Conservation (phyloP, 2,329 filamentous ascomycete genomes). For the Verticillium nubilum region DNA sequence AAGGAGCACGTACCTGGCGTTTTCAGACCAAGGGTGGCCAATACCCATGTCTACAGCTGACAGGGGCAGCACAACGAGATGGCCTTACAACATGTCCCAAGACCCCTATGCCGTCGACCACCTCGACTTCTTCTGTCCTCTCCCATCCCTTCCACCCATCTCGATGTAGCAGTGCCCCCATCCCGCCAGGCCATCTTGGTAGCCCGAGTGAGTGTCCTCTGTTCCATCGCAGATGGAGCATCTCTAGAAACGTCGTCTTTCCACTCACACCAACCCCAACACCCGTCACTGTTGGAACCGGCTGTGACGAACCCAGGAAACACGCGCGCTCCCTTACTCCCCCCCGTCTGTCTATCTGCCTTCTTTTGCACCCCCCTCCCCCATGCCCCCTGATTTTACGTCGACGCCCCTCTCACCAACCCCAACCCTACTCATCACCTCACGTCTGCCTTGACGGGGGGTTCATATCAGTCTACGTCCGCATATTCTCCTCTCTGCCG, state of each 20-base stretch:
- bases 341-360: constrained; percentile 27
- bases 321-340: constrained; percentile 5
- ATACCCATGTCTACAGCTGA: constrained; percentile 1
- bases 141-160: constrained; percentile 16
- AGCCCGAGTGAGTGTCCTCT: constrained; percentile 23
- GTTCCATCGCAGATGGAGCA: constrained; percentile 30
- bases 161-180: constrained; percentile 36
- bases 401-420: constrained; percentile 18
- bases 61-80: neutral
- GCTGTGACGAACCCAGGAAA: constrained; percentile 22
- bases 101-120: constrained; percentile 1
- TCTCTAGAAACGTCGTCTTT: constrained; percentile 18
- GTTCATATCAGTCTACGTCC: neutral
- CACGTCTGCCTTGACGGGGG: neutral
- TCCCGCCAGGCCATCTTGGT: constrained; percentile 23
- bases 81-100: constrained; percentile 2
- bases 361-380: constrained; percentile 12
- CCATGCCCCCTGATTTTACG: constrained; percentile 21
- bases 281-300: constrained; percentile 24
- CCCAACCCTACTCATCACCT: constrained; percentile 14
- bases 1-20: neutral
- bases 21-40: neutral
- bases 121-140: constrained; percentile 1
- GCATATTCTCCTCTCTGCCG: constrained; percentile 8
- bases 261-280: constrained; percentile 15